Percentiles rank a stretch among this genome's conserved stretches.
phyloP scores from a whole-genome alignment of 768 basidiomycete genomes.

The Amanita subjunquillea region DNA sequence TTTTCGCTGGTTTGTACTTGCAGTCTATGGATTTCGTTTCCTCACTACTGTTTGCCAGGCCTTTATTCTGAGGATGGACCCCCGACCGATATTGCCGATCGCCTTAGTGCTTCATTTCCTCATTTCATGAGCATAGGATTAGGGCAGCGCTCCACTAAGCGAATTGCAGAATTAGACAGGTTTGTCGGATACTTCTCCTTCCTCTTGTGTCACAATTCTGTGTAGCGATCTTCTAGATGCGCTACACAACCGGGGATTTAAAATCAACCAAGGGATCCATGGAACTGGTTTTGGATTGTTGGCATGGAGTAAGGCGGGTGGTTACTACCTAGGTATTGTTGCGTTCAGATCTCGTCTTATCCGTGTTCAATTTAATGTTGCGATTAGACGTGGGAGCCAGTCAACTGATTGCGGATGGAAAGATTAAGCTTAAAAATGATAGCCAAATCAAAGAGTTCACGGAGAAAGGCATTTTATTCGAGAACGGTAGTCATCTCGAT shows the following conservation, averaged over 20 bases:
- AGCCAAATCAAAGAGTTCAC: slow-evolving; percentile 32
- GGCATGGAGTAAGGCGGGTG: slow-evolving; percentile 22
- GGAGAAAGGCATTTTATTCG: slow-evolving; percentile 29
- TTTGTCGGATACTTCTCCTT: slow-evolving; percentile 8
- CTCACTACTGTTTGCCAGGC: slow-evolving; percentile 7
- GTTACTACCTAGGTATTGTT: slow-evolving; percentile 25
- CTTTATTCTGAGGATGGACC: slow-evolving; percentile 39
- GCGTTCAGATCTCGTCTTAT: neutral
- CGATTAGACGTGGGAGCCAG: slow-evolving; percentile 40
- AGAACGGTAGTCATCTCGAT: slow-evolving; percentile 30
- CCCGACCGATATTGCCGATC: slow-evolving; percentile 39
- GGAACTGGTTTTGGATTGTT: slow-evolving; percentile 27
- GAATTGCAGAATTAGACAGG: slow-evolving; percentile 27
- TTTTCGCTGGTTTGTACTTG: slow-evolving; percentile 14
- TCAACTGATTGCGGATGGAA: slow-evolving; percentile 48
- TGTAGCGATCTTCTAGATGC: slow-evolving; percentile 35
- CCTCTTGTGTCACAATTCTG: slow-evolving; percentile 10
- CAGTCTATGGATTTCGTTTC: no score
- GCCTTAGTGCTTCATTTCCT: slow-evolving; percentile 37
- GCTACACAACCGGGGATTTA: slow-evolving; percentile 37
- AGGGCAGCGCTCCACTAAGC: slow-evolving; percentile 10
- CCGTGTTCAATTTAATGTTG: neutral
- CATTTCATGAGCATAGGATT: slow-evolving; percentile 16
- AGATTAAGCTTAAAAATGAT: slow-evolving; percentile 59
- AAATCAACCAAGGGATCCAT: slow-evolving; percentile 28